Evolutionary conservation across 805 yeast genomes (phyloP).

Genomic region (Kuraishia piskuri): DNA sequence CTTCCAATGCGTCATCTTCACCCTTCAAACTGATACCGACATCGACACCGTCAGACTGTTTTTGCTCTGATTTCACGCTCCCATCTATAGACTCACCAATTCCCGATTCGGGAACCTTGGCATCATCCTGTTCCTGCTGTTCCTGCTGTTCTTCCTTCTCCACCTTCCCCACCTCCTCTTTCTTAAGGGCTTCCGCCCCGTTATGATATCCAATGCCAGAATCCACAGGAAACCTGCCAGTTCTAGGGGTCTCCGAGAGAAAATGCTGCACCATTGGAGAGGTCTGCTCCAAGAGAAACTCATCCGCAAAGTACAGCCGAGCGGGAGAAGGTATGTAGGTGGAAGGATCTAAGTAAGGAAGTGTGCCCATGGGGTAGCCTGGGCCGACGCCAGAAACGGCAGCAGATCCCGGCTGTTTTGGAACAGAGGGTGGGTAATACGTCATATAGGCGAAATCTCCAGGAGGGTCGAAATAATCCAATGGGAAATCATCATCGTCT

Average conservation of each 20-base stretch:
- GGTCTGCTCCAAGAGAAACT: constrained; percentile 17
- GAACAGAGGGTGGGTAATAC: neutral
- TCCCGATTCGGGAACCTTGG: too few relatives aligned
- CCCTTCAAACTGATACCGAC: too few relatives aligned
- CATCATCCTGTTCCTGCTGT: too few relatives aligned
- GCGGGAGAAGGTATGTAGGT: constrained; percentile 18
- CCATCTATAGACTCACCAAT: too few relatives aligned
- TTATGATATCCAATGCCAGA: neutral
- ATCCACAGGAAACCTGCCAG: neutral
- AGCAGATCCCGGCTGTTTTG: neutral
- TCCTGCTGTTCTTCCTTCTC: neutral
- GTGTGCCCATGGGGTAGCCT: neutral
- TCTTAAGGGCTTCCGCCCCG: neutral
- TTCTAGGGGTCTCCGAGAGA: neutral
- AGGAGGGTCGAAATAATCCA: constrained; percentile 41
- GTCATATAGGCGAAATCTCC: neutral
- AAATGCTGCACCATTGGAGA: constrained; percentile 16
- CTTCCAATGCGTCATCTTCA: too few relatives aligned
- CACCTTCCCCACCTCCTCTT: neutral
- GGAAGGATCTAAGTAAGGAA: constrained; percentile 15
- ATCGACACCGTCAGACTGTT: neutral
- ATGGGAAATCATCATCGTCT: constrained; percentile 61
- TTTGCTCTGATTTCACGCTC: too few relatives aligned
- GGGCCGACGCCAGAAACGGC: too few relatives aligned
- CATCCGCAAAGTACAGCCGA: constrained; percentile 10